Percentiles rank a stretch among this genome's conserved stretches.
Conservation (phyloP, 371 early-diverging fungal genomes). For the Umbelopsis sp. region DNA sequence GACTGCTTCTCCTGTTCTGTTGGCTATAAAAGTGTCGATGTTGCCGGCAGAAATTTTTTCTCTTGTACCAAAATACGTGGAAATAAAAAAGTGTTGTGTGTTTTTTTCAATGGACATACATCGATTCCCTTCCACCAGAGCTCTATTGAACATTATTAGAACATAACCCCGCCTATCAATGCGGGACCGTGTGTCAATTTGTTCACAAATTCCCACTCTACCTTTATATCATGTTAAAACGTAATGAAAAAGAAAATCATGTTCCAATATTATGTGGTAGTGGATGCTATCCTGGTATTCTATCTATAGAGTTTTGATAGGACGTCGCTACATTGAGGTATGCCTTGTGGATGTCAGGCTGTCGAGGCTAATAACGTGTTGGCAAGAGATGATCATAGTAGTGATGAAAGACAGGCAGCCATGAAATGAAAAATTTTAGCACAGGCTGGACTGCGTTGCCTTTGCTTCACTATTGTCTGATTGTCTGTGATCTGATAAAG, state of each 20-base stretch:
- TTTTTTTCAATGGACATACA: constrained; percentile 17
- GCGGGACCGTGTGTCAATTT: constrained; percentile 13
- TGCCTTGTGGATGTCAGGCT: too few relatives aligned
- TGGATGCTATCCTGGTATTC: too few relatives aligned
- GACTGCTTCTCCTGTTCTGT: background rate
- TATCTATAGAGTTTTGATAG: too few relatives aligned
- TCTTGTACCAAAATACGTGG: constrained; percentile 16
- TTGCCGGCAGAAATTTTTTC: background rate
- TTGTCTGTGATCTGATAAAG: background rate
- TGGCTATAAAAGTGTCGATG: too few relatives aligned
- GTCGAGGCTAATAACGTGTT: too few relatives aligned
- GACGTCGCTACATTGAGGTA: too few relatives aligned
- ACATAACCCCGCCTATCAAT: constrained; percentile 10
- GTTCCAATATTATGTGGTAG: background rate
- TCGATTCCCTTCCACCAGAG: constrained; percentile 18
- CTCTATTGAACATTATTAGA: constrained; percentile 15
- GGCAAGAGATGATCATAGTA: too few relatives aligned
- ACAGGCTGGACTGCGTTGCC: too few relatives aligned
- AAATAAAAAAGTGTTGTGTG: constrained; percentile 18
- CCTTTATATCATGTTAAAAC: background rate
- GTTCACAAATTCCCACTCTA: background rate
- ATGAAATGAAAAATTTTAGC: too few relatives aligned
- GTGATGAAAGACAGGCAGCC: too few relatives aligned
- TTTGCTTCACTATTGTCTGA: background rate
- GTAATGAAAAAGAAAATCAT: background rate